phyloP scores from a whole-genome alignment of 805 yeast species.

The Candida schatavii region DNA sequence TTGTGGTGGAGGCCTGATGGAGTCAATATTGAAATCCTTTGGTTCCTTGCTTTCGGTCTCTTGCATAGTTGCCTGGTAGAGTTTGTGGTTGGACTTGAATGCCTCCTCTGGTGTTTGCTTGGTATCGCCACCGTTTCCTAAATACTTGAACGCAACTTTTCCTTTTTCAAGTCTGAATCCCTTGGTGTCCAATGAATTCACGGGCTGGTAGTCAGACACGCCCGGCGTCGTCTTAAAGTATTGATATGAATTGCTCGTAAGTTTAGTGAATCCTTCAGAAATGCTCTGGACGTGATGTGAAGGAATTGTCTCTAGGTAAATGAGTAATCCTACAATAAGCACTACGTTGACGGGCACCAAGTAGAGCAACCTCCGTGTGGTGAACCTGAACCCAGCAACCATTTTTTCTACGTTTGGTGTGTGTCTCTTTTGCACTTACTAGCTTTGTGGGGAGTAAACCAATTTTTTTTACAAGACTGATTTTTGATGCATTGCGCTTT shows the following conservation, averaged over 20 bases:
- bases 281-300: conserved; percentile 1
- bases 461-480: too few relatives aligned
- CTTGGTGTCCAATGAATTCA: conserved; percentile 4
- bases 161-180: conserved; percentile 21
- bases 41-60: conserved; percentile 46
- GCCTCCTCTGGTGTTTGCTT: conserved; percentile 22
- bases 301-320: conserved; percentile 11
- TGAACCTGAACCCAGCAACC: background rate
- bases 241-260: conserved; percentile 11
- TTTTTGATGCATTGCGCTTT: too few relatives aligned
- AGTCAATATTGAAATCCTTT: conserved; percentile 30
- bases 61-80: conserved; percentile 34
- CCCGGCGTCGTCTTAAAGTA: too few relatives aligned
- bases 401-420: too few relatives aligned
- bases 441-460: too few relatives aligned
- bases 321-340: conserved; percentile 8
- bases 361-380: conserved; percentile 4
- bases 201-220: too few relatives aligned
- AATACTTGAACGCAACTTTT: conserved; percentile 33
- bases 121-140: conserved; percentile 26
- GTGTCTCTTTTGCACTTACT: too few relatives aligned
- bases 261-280: conserved; percentile 7
- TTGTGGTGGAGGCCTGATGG: conserved; percentile 24
- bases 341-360: conserved; percentile 12
- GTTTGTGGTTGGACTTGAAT: conserved; percentile 34